These are phyloP conservation scores for Fusarium circinatum DNA, from an alignment of 2,329 filamentous ascomycete genomes.

Conservation along the genomic window DNA sequence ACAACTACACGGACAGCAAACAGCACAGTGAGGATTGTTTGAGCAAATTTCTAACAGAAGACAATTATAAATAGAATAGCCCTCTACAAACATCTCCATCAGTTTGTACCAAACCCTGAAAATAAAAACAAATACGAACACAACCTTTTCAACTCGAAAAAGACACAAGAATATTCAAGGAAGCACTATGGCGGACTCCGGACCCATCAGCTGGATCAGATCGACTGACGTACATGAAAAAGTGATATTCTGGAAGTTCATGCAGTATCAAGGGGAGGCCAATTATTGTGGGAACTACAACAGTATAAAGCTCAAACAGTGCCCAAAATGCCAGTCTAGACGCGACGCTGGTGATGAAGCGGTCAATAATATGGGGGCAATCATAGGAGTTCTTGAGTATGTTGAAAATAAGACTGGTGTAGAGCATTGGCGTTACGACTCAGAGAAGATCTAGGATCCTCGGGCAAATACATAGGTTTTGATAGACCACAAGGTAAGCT, in stretches of 20 bases:
- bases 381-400: background rate
- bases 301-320: background rate
- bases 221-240: background rate
- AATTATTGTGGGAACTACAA: background rate
- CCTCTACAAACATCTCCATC: too few relatives aligned
- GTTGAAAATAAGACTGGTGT: background rate
- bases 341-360: slow-evolving; percentile 4
- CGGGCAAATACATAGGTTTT: too few relatives aligned
- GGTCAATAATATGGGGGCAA: background rate
- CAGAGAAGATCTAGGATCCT: too few relatives aligned
- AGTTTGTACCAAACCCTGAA: background rate
- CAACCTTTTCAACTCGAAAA: too few relatives aligned
- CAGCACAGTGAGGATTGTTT: background rate
- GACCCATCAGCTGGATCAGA: background rate
- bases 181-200: background rate
- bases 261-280: background rate
- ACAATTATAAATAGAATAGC: background rate
- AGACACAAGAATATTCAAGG: background rate
- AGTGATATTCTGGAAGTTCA: slow-evolving; percentile 5
- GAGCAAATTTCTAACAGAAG: too few relatives aligned
- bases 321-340: background rate
- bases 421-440: slow-evolving; percentile 10
- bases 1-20: background rate
- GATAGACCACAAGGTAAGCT: background rate
- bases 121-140: background rate